Evolutionary conservation across 495 filamentous ascomycete genomes (phyloP), one percentile per base, ranked within the genome.

Genomic region (Podospora australis): DNA sequence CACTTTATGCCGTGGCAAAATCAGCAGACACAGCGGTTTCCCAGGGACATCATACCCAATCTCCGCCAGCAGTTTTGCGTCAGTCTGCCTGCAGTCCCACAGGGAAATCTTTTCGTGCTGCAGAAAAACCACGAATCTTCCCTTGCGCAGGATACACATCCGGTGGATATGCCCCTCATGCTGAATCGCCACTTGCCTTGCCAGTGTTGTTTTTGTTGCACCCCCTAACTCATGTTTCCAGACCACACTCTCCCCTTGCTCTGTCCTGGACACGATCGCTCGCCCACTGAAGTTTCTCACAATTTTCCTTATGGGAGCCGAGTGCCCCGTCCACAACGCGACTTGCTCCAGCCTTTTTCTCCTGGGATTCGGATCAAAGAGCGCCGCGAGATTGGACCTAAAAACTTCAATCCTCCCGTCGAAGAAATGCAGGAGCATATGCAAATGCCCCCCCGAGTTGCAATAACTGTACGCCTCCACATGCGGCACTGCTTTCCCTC

Each of bases 391-490:
- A 48, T 81, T 82, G 47, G 80, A 84, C 50, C 88, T 79, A 61
- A 86, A 88, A 71, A 88, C 88, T 52, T 85, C 80, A 48, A 97
- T 78, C 36, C 78, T 78, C 39, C 91, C 90, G 51, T 95, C 88
- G 56, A 95, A 95, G 55, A 84, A 80, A 60, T 97, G 90, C 11
- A 87, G 71, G 6, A 99, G 69, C n/a, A 97, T 60, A 34, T 81
- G 81, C 28, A 97, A 70, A 28, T 80, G 73, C 19, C 81, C 81
- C 3, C 72, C 74, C 5, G 73, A 67, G 46, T 78, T 77, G 51
- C 82, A 86, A 60, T 94, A 95, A 39, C 75, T 80, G 54, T 82
- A 74, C 39, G 91, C 80, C 56, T 84, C 86, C 11, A 85, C 78
- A 67, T 91, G 71, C 3, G 60, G 53, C 3, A 79, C 70, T 11